phyloP scores from a whole-genome alignment of 2,329 filamentous ascomycete genomes.

The Penicillium sp. region DNA sequence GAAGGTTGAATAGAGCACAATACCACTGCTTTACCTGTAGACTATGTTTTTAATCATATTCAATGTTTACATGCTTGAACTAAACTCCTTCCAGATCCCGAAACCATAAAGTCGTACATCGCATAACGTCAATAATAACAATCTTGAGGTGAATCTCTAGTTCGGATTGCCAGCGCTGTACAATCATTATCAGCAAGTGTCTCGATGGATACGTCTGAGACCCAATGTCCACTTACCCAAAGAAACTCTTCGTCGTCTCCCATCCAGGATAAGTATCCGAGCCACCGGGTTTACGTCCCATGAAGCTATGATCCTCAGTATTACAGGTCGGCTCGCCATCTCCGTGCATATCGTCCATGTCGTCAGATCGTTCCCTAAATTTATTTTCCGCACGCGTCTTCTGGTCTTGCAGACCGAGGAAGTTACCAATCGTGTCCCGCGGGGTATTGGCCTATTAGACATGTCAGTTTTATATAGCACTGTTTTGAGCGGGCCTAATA shows the following conservation, averaged over 20 bases:
- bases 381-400: constrained; percentile 26
- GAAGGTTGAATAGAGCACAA: constrained; percentile 38
- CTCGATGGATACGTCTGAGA: not conserved
- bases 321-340: constrained; percentile 21
- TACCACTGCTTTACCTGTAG: not conserved
- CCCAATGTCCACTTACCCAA: constrained; percentile 4
- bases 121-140: not conserved
- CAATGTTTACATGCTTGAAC: not conserved
- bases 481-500: not conserved
- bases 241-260: constrained; percentile 25
- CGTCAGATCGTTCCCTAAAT: constrained; percentile 14
- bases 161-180: not conserved
- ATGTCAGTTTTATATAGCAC: not conserved
- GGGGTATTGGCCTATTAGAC: constrained; percentile 21
- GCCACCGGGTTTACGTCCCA: constrained; percentile 27
- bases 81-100: not conserved
- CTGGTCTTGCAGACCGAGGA: constrained; percentile 29
- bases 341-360: constrained; percentile 2
- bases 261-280: constrained; percentile 32
- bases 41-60: not conserved
- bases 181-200: not conserved
- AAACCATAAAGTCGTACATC: not conserved
- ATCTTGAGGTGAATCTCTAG: not conserved
- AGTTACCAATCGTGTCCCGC: constrained; percentile 25
- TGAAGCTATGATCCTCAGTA: constrained; percentile 35